Evolutionary conservation across 371 early-diverging fungal species (phyloP).

Genomic region (Smittium mucronatum): DNA sequence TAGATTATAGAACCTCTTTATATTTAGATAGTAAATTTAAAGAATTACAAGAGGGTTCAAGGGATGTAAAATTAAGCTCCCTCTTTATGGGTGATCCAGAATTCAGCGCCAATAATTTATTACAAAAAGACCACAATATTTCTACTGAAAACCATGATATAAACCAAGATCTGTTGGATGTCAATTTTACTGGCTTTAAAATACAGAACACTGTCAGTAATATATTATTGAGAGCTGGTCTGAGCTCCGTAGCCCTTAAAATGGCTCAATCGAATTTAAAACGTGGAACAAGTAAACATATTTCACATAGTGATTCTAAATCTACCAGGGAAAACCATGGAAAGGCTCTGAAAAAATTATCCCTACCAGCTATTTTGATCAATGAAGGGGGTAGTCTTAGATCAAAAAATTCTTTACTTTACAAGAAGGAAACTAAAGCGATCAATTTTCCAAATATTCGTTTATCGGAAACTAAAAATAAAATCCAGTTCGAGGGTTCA

Average conservation of each 20-base stretch:
- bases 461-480: background rate
- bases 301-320: background rate
- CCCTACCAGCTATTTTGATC: background rate
- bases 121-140: too few relatives aligned
- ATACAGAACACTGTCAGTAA: background rate
- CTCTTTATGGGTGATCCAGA: too few relatives aligned
- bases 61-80: too few relatives aligned
- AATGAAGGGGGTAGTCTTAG: background rate
- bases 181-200: background rate
- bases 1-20: background rate
- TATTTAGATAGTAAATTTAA: background rate
- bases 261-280: conserved; percentile 5
- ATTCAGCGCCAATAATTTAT: too few relatives aligned
- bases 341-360: background rate
- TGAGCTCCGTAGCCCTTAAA: conserved; percentile 2
- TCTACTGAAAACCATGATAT: too few relatives aligned
- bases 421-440: background rate
- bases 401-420: background rate
- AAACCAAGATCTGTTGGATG: too few relatives aligned
- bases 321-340: background rate
- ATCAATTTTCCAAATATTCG: background rate
- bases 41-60: background rate
- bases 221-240: background rate
- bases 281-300: background rate
- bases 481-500: background rate